Evolutionary conservation across 192 early-diverging fungal genomes (phyloP).

Genomic region (Thamnidium elegans): DNA sequence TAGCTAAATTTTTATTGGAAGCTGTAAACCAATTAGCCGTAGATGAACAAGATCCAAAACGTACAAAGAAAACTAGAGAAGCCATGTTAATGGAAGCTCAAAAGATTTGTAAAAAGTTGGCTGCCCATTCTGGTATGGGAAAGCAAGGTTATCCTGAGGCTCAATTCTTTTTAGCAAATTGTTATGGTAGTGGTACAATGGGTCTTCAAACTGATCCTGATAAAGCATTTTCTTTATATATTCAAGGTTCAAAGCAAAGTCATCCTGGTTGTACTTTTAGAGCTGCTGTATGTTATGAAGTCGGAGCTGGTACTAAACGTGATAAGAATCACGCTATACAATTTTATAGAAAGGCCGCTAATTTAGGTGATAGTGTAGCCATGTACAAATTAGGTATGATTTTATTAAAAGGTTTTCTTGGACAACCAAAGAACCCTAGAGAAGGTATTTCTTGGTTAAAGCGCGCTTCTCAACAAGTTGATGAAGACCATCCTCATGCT

Average conservation of each 20-base stretch:
- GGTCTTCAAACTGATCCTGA: conserved; percentile 80
- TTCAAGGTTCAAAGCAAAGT: conserved; percentile 89
- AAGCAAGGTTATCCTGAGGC: conserved; percentile 84
- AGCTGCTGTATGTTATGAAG: conserved; percentile 94
- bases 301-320: conserved; percentile 87
- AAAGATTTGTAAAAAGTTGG: conserved; percentile 86
- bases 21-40: conserved; percentile 60
- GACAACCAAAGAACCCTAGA: conserved; percentile 70
- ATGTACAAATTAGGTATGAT: conserved; percentile 98
- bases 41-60: conserved; percentile 67
- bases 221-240: conserved; percentile 87
- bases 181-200: conserved; percentile 82
- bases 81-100: conserved; percentile 76
- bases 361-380: conserved; percentile 82
- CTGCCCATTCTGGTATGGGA: conserved; percentile 70
- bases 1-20: conserved; percentile 85
- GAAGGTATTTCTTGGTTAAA: conserved; percentile 97
- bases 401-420: conserved; percentile 81
- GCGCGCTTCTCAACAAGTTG: conserved; percentile 82
- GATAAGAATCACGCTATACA: conserved; percentile 82
- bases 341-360: conserved; percentile 91
- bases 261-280: conserved; percentile 91
- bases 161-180: conserved; percentile 90
- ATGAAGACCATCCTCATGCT: conserved; percentile 89
- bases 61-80: conserved; percentile 68